phyloP scores from a whole-genome alignment of 2,329 filamentous ascomycete genomes.

The Orbilia javanica region DNA sequence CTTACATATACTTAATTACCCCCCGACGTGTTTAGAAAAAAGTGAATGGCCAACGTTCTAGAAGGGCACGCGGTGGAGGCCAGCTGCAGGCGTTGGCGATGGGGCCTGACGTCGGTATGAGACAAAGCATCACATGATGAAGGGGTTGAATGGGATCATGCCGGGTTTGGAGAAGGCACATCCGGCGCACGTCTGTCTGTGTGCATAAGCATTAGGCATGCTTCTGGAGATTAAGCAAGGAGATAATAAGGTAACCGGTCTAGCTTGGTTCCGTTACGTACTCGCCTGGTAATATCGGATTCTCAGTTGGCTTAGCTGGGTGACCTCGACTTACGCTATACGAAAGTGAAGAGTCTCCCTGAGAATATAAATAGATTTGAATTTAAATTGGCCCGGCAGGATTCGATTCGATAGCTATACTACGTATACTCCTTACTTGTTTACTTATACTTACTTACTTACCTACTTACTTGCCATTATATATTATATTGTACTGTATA shows the following conservation, averaged over 20 bases:
- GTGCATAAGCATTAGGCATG: not conserved
- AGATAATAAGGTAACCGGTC: no score
- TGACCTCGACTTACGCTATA: not conserved
- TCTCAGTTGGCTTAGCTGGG: not conserved
- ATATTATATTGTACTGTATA: no score
- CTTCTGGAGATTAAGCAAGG: not conserved
- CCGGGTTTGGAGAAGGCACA: slow-evolving; percentile 18
- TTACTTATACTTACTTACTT: not conserved
- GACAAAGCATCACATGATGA: slow-evolving; percentile 39
- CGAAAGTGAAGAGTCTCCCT: no score
- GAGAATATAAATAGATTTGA: not conserved
- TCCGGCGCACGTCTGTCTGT: slow-evolving; percentile 2
- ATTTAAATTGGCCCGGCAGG: not conserved
- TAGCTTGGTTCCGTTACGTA: slow-evolving; percentile 10
- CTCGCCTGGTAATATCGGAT: slow-evolving; percentile 7
- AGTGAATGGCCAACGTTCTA: not conserved
- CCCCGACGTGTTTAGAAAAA: not conserved
- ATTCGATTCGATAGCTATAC: not conserved
- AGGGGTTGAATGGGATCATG: not conserved
- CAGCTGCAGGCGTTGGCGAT: not conserved
- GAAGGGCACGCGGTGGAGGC: slow-evolving; percentile 4
- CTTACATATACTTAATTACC: no score
- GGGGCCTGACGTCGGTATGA: slow-evolving; percentile 39
- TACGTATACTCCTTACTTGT: not conserved
- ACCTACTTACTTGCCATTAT: no score